Percentiles rank a stretch among this genome's conserved stretches.
These are phyloP conservation scores for Citrullus colocynthis DNA, from an alignment of 306 rosid genomes.

Conservation along the genomic window DNA sequence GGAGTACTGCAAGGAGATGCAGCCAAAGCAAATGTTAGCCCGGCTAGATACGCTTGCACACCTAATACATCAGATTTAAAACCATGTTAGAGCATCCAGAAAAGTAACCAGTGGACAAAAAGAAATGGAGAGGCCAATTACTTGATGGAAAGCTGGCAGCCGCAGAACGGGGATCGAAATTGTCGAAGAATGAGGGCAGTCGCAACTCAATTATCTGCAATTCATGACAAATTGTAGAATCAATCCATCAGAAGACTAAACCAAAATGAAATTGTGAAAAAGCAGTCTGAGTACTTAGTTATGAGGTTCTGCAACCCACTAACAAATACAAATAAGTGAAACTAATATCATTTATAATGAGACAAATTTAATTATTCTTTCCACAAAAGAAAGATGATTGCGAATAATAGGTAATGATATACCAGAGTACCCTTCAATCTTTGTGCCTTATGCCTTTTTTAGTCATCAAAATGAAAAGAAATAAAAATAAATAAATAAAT, in stretches of 20 bases:
- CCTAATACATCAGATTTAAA: conserved; percentile 31
- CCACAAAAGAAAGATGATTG: background rate
- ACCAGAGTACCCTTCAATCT: background rate
- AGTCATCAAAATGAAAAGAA: background rate
- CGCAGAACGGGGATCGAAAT: conserved; percentile 80
- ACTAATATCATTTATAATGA: background rate
- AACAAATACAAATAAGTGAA: background rate
- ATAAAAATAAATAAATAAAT: too few species aligned
- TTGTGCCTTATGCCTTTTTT: background rate
- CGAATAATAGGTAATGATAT: background rate
- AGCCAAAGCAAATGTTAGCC: conserved; percentile 93
- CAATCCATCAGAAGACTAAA: background rate
- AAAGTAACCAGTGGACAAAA: background rate
- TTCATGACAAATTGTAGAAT: background rate
- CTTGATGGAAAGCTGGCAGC: conserved; percentile 92
- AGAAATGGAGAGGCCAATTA: conserved; percentile 18
- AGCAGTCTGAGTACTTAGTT: background rate
- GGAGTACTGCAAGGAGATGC: conserved; percentile 98
- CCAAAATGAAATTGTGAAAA: background rate
- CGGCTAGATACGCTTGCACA: conserved; percentile 91
- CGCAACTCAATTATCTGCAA: conserved; percentile 70
- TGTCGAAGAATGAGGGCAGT: conserved; percentile 78
- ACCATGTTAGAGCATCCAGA: conserved; percentile 5
- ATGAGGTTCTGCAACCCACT: background rate
- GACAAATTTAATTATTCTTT: background rate